Percentiles rank a stretch among this genome's conserved stretches.
phyloP scores from a whole-genome alignment of 192 early-diverging fungal species.

The Entophlyctis helioformis region DNA sequence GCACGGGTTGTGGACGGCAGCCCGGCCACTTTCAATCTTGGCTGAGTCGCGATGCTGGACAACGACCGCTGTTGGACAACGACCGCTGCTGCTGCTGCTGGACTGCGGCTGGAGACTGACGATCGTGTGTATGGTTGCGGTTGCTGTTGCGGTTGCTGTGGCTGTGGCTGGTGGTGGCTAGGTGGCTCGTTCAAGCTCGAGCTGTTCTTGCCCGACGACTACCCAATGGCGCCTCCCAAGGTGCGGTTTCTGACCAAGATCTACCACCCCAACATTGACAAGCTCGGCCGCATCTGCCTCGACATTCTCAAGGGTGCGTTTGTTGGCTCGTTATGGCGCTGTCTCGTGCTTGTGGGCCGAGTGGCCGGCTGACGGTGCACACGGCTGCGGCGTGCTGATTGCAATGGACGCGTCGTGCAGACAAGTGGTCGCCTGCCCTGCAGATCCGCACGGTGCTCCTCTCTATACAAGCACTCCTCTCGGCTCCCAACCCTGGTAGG shows the following conservation, averaged over 20 bases:
- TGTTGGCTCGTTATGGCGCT: too few species aligned
- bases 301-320: conserved; percentile 88
- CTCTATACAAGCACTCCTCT: conserved; percentile 92
- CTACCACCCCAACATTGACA: conserved; percentile 99
- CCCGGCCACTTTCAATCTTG: neutral
- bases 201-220: conserved; percentile 92
- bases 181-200: conserved; percentile 90
- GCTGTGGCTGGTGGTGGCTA: conserved; percentile 14
- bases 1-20: too few species aligned
- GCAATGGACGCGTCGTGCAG: too few species aligned
- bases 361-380: too few species aligned
- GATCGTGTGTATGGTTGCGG: too few species aligned
- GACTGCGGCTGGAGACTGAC: too few species aligned
- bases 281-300: conserved; percentile 92
- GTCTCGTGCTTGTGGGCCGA: too few species aligned
- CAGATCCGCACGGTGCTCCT: conserved; percentile 97
- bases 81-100: too few species aligned
- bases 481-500: conserved; percentile 80
- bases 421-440: conserved; percentile 97
- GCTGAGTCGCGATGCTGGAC: neutral
- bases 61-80: conserved; percentile 1
- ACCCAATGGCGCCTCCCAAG: conserved; percentile 97
- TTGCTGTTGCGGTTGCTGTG: too few species aligned
- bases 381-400: too few species aligned
- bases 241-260: conserved; percentile 95